These are phyloP conservation scores for Mucor mucedo DNA, from an alignment of 371 early-diverging fungal genomes.

Conservation along the genomic window DNA sequence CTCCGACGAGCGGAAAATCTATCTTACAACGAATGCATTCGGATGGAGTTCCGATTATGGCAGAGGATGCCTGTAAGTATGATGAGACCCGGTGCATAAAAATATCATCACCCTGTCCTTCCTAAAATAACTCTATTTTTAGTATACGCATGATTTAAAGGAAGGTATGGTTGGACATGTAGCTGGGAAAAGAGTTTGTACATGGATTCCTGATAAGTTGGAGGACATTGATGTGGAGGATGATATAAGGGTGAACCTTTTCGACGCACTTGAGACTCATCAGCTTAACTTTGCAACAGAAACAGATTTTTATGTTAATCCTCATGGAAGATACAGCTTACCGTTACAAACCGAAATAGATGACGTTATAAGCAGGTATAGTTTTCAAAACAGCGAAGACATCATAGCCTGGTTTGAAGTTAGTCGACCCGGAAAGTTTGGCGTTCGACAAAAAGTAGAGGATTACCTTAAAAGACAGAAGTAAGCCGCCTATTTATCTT, in stretches of 20 bases:
- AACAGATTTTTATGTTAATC: conserved; percentile 59
- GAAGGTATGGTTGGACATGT: conserved; percentile 53
- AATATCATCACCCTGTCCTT: background rate
- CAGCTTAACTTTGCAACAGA: conserved; percentile 38
- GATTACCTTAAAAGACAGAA: conserved; percentile 55
- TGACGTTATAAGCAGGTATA: conserved; percentile 54
- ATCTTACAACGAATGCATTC: conserved; percentile 77
- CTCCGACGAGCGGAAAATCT: conserved; percentile 70
- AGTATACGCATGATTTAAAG: conserved; percentile 36
- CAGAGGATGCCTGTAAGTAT: conserved; percentile 70
- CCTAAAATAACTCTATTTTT: background rate
- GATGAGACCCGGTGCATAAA: background rate
- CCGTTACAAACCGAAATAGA: conserved; percentile 82
- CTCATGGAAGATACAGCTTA: conserved; percentile 72
- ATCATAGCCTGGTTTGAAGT: conserved; percentile 71
- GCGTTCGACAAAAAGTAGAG: conserved; percentile 65
- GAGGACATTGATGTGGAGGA: conserved; percentile 55
- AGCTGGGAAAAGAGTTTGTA: conserved; percentile 53
- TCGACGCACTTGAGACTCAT: conserved; percentile 35
- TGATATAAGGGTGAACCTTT: conserved; percentile 66
- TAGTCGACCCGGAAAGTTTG: conserved; percentile 63
- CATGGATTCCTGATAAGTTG: conserved; percentile 76
- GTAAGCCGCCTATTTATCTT: background rate
- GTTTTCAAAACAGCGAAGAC: conserved; percentile 60
- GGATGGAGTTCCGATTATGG: conserved; percentile 84